These are phyloP conservation scores for Nicotiana noctiflora DNA, from an alignment of 257 asterid species.

Conservation along the genomic window DNA sequence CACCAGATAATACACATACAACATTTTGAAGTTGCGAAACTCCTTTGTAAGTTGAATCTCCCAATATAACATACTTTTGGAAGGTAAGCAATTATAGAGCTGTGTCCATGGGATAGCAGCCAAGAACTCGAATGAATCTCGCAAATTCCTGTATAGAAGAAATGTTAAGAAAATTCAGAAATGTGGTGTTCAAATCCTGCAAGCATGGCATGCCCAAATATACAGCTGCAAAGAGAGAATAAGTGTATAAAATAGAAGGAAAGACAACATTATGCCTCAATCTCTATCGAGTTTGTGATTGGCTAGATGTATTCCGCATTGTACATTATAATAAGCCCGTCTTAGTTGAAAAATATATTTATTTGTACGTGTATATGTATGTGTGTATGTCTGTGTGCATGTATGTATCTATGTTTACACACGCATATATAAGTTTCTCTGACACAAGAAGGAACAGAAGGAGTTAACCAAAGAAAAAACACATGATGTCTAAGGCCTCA, in stretches of 20 bases:
- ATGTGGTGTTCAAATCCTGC: background rate
- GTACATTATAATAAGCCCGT: background rate
- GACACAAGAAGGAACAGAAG: background rate
- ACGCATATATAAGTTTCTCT: background rate
- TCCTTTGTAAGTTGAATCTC: background rate
- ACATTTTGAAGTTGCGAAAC: background rate
- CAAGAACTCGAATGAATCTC: constrained; percentile 54
- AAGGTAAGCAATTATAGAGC: constrained; percentile 13
- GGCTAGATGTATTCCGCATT: background rate
- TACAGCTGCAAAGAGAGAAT: background rate
- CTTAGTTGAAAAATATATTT: background rate
- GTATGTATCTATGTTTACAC: background rate
- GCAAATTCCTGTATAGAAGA: constrained; percentile 45
- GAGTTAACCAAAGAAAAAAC: background rate
- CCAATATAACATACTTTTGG: background rate
- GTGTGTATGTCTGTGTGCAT: no score
- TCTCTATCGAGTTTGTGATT: background rate
- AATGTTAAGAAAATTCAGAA: background rate
- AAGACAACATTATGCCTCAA: background rate
- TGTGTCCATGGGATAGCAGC: constrained; percentile 52
- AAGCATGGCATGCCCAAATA: background rate
- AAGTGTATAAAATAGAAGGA: background rate
- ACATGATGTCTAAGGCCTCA: no score
- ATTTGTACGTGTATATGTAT: no score
- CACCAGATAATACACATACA: constrained; percentile 1